Conservation (phyloP, 768 basidiomycete genomes). For the Trametes coccinea region DNA sequence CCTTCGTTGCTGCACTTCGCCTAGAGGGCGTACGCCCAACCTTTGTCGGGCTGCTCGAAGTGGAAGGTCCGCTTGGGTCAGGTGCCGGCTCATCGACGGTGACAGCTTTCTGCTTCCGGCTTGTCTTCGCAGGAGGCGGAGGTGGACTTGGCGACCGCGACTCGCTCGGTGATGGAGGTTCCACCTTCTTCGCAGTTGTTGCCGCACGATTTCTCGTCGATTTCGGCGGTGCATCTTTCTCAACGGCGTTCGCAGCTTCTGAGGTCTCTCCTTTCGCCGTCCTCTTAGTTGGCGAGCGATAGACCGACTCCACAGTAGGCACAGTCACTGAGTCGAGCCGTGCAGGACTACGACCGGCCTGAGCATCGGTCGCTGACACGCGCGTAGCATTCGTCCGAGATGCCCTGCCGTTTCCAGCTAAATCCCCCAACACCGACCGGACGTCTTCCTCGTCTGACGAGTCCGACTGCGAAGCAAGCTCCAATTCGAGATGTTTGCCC, state of each 20-base stretch:
- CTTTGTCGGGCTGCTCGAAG: slow-evolving; percentile 17
- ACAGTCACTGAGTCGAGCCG: slow-evolving; percentile 17
- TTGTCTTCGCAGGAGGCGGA: neutral
- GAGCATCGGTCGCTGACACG: neutral
- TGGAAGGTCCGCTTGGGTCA: slow-evolving; percentile 22
- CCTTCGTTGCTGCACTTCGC: slow-evolving; percentile 58
- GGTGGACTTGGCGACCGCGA: slow-evolving; percentile 12
- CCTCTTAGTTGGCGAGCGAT: slow-evolving; percentile 14
- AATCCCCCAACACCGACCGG: slow-evolving; percentile 12
- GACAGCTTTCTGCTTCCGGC: neutral
- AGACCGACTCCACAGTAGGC: slow-evolving; percentile 18
- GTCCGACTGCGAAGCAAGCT: slow-evolving; percentile 1
- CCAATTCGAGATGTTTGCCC: slow-evolving; percentile 2
- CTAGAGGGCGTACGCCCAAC: slow-evolving; percentile 26
- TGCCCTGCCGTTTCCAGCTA: slow-evolving; percentile 7
- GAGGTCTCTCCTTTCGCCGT: neutral
- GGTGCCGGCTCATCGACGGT: slow-evolving; percentile 15
- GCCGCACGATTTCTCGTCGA: neutral
- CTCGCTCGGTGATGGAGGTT: slow-evolving; percentile 10
- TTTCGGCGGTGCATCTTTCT: neutral
- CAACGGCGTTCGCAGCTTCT: neutral
- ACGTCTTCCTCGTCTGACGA: slow-evolving; percentile 16
- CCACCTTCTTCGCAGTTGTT: slow-evolving; percentile 5
- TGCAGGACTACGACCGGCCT: neutral
- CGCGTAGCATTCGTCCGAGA: neutral